phyloP scores from a whole-genome alignment of 148 eudicot species.

The Arbutus unedo region DNA sequence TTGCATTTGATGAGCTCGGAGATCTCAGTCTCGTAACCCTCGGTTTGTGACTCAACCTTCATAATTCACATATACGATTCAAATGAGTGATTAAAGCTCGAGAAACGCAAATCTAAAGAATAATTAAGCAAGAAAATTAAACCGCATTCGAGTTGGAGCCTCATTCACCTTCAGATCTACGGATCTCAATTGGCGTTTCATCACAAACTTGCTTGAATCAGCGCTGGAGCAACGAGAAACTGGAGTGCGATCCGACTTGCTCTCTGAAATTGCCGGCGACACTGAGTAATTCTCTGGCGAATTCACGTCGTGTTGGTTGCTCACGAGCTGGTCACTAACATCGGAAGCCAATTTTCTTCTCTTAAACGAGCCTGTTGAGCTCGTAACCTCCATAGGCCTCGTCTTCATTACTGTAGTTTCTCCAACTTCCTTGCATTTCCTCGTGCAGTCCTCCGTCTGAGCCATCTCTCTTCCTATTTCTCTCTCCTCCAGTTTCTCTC shows the following conservation, averaged over 20 bases:
- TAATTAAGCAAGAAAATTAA: not conserved
- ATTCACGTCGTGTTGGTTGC: not conserved
- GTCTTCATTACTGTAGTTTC: not conserved
- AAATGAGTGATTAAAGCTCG: not conserved
- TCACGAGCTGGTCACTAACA: not conserved
- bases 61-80: not conserved
- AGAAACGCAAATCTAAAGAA: not conserved
- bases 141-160: not conserved
- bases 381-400: conserved; percentile 15
- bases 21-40: conserved; percentile 22
- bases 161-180: conserved; percentile 35
- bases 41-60: conserved; percentile 21
- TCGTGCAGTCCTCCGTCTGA: conserved; percentile 2
- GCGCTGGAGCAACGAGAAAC: conserved; percentile 12
- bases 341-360: conserved; percentile 23
- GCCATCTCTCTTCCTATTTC: not conserved
- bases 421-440: not conserved
- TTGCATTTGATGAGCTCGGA: conserved; percentile 14
- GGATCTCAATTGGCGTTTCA: conserved; percentile 2
- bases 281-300: conserved; percentile 7
- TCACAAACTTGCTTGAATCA: conserved; percentile 2
- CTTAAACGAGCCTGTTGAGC: conserved; percentile 15
- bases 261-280: conserved; percentile 10
- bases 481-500: not conserved
- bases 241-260: conserved; percentile 17